Base-by-base conservation (phyloP, 2,329 filamentous ascomycete genomes). In the Graphilbum fragrans region DNA sequence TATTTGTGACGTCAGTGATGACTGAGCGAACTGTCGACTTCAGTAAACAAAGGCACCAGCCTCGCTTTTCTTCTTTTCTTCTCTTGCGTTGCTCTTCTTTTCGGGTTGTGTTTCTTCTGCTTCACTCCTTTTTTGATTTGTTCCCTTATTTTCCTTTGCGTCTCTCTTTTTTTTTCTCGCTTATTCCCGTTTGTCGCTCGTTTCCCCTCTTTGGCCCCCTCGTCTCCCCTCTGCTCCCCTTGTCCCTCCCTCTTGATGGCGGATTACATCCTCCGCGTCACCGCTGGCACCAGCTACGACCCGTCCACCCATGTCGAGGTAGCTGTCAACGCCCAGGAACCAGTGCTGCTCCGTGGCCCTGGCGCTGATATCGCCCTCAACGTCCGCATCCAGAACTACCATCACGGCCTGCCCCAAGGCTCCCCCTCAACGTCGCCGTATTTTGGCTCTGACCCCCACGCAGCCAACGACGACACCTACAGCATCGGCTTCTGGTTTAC, bases 251-350 rank as follows among this genome's bases (percentile, higher is more conserved):
- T n/a, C n/a, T n/a, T n/a, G n/a, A n/a, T n/a, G n/a, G n/a, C n/a
- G n/a, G n/a, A n/a, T n/a, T 94, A 92, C 60, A 72, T 85, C 39
- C 71, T 96, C 47, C 76, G 74, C 50, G 80, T 95, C 42, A 93
- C 86, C 0, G 86, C 86, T 1, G 90, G 90, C 3, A 70, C 83
- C 2, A 66, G 67, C 48, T 94, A 95, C 62, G 77, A 92, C 56
- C 60, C 69, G 27, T 60, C 68, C n/a, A 72, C 73, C n/a, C 87
- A 94, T 53, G 63, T 78, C 45, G 65, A 77, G 22, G 79, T 95
- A 10, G 72, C 74, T 4, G 82, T 95, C 57, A 96, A 95, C 63
- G 69, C 67, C 11, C 59, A 79, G 22, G 60, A 74, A 44, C 71
- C 79, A 0, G 56, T 82, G 2, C 65, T 62, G 20, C 77, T 95